Percentiles rank a stretch among this genome's conserved stretches.
phyloP scores from a whole-genome alignment of 257 asterid species.

The Avicennia marina region DNA sequence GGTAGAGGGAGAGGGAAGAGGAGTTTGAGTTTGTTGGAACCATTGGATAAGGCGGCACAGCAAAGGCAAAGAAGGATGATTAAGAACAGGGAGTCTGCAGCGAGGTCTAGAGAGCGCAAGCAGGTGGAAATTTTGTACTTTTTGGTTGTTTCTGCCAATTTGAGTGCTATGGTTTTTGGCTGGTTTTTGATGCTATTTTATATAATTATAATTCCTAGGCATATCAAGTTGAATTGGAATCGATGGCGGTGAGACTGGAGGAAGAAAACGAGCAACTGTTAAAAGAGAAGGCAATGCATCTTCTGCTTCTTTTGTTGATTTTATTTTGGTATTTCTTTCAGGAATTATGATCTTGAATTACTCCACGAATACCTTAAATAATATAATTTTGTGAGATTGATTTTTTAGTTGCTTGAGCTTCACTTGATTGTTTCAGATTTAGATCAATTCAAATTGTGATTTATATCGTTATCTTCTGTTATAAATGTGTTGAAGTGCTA shows the following conservation, averaged over 20 bases:
- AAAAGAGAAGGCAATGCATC: conserved; percentile 57
- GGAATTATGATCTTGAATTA: background rate
- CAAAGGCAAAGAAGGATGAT: conserved; percentile 86
- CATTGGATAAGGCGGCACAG: conserved; percentile 68
- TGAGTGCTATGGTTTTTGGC: background rate
- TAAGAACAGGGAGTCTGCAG: conserved; percentile 96
- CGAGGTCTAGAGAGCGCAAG: conserved; percentile 96
- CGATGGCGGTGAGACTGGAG: conserved; percentile 72
- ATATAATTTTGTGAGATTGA: too few species aligned
- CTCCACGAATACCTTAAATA: background rate
- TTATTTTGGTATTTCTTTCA: conserved; percentile 1
- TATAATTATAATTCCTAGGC: conserved; percentile 42
- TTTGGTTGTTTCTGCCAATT: background rate
- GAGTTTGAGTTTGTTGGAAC: conserved; percentile 66
- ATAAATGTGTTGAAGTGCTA: too few species aligned
- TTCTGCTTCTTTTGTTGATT: background rate
- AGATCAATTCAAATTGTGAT: too few species aligned
- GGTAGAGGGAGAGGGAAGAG: conserved; percentile 50
- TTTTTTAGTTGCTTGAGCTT: too few species aligned
- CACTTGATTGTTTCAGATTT: too few species aligned
- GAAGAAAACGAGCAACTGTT: conserved; percentile 74
- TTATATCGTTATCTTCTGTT: too few species aligned
- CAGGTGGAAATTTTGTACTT: conserved; percentile 46
- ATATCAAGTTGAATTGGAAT: conserved; percentile 75
- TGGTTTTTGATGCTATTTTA: conserved; percentile 12